Evolutionary conservation across 768 basidiomycete genomes (phyloP).

Genomic region (Mycena amicta): DNA sequence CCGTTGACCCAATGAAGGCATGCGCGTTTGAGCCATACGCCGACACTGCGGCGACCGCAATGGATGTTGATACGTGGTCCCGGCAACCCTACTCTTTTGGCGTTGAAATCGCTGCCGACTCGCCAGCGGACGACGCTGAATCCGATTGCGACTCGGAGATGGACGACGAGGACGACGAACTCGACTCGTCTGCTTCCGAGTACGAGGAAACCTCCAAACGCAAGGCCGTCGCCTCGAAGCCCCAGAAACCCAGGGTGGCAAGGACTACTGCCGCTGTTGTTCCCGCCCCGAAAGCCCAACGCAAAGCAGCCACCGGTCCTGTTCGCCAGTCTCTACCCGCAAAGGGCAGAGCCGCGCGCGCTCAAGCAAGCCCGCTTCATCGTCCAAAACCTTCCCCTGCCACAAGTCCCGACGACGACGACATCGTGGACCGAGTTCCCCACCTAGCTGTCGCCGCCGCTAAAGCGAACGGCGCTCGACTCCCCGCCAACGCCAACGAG

Average conservation of each 20-base stretch:
- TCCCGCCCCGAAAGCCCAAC: too few species aligned
- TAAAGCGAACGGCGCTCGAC: background rate
- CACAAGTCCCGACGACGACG: background rate
- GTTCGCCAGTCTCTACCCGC: too few species aligned
- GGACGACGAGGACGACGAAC: background rate
- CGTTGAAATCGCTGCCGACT: too few species aligned
- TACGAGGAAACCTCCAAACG: background rate
- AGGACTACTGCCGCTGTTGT: too few species aligned
- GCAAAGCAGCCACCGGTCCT: too few species aligned
- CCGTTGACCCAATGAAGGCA: background rate
- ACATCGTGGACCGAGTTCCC: background rate
- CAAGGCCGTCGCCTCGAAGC: background rate
- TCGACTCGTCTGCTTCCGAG: background rate
- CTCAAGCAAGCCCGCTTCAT: too few species aligned
- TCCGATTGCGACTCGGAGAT: too few species aligned
- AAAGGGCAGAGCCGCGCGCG: too few species aligned
- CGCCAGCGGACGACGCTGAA: too few species aligned
- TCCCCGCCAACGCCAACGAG: background rate
- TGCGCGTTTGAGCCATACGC: background rate
- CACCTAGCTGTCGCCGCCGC: background rate
- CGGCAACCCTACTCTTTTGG: too few species aligned
- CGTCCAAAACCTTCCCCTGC: too few species aligned
- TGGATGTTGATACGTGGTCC: background rate
- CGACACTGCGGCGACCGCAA: background rate
- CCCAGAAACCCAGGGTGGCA: too few species aligned